A percentile compares a stretch with the other conserved stretches of the same genome.
phyloP scores from a whole-genome alignment of 345 rosid species.

The Eucalyptus camaldulensis region DNA sequence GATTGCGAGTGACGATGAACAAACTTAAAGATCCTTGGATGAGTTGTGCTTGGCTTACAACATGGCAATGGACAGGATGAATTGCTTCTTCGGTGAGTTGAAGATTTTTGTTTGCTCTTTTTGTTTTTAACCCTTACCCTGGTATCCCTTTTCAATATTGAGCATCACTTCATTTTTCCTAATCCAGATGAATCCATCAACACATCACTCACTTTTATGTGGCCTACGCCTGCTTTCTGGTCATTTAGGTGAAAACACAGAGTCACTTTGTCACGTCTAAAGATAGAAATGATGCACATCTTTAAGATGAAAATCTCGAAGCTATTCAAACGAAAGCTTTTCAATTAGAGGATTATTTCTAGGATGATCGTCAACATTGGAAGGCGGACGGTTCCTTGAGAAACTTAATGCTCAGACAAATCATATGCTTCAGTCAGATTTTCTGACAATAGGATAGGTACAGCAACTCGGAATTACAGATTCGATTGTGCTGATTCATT shows the following conservation, averaged over 20 bases:
- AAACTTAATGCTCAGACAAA: not conserved
- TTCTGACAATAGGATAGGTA: not conserved
- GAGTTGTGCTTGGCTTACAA: not conserved
- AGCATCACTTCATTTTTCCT: not conserved
- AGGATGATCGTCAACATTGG: not conserved
- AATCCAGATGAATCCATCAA: not conserved
- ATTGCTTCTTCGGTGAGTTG: not conserved
- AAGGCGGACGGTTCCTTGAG: not conserved
- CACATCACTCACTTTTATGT: not conserved
- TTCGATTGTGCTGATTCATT: not conserved
- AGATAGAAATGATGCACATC: not conserved
- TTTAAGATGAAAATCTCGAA: not conserved
- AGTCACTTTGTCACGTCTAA: not conserved
- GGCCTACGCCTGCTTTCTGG: not conserved
- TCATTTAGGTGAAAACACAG: not conserved
- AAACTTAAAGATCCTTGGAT: not conserved
- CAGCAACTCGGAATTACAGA: not conserved
- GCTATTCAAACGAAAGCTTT: not conserved
- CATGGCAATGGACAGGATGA: not conserved
- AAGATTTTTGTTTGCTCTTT: not conserved
- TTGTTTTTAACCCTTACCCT: not conserved
- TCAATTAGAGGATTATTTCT: not conserved
- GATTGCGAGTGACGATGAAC: constrained; percentile 23
- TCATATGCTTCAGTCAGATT: not conserved
- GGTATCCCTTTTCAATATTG: not conserved